Evolutionary conservation across 768 basidiomycete genomes (phyloP), one percentile per base, ranked within the genome.

Genomic region (Terana coerulea): DNA sequence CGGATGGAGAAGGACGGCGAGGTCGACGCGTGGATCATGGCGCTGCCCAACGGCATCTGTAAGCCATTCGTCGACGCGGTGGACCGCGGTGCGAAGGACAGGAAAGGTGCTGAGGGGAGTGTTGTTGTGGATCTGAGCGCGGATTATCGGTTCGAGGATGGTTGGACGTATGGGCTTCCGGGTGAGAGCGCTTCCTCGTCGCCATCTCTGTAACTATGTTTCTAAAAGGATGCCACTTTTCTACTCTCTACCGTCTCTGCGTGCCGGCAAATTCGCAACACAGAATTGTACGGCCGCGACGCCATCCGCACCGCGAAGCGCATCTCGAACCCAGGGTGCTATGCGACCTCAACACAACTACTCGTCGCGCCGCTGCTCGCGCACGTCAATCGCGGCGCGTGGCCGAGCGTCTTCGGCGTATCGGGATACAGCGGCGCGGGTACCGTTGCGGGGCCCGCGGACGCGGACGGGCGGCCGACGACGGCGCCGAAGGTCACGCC

Each of bases 21-120:
- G 62, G 92, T 99, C 15, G 95, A 99, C 64, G 95, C 93, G 8
- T 99, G 97, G 95, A 83, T 98, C 47, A 95, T 98, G 90, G 97
- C 97, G 2, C 78, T 99, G 42, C 97, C 97, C n/a, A 99, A 98
- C 59, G 97, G 97, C 17, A 80, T 92, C 21, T 88, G 90, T 73
- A 94, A 95, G 69, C 95, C 95, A 0, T 99, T 95, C 65, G 93
- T 99, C 29, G 93, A 95, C 62, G 95, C 95, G 14, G 72, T 99
- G 42, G 93, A 97, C 62, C 77, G 81, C 31, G 91, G 86, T 5
- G 74, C 85, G 12, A 70, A 72, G 55, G 78, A 75, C 61, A 80
- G 83, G 56, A 70, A 68, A 47, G 59, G 62, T 39, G 67, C 66
- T 26, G 71, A 74, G 53, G 73, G 77, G 36, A 90, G 93, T 58